phyloP scores from a whole-genome alignment of 2,329 filamentous ascomycete species.

The Cordyceps farinosa region DNA sequence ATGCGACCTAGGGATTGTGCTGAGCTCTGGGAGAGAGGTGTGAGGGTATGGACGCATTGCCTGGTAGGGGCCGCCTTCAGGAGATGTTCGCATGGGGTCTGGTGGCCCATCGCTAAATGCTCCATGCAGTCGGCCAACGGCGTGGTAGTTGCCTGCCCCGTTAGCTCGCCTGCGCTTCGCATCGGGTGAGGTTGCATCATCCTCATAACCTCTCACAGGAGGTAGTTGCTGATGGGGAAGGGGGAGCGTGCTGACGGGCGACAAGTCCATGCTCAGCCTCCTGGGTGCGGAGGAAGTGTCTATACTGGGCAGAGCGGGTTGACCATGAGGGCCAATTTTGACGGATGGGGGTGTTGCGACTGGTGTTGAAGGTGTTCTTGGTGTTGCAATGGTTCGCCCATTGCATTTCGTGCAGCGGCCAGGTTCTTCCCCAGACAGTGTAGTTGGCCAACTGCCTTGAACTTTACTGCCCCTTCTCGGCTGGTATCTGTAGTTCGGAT shows the following conservation, averaged over 20 bases:
- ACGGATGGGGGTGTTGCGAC: constrained; percentile 35
- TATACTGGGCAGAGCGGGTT: constrained; percentile 22
- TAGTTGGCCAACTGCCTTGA: constrained; percentile 30
- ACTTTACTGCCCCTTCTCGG: constrained; percentile 60
- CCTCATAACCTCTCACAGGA: constrained; percentile 30
- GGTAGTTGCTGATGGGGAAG: constrained; percentile 24
- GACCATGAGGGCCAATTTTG: constrained; percentile 25
- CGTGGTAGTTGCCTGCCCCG: constrained; percentile 34
- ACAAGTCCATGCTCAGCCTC: constrained; percentile 28
- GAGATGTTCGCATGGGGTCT: constrained; percentile 23
- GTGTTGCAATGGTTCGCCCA: constrained; percentile 62
- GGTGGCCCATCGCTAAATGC: constrained; percentile 18
- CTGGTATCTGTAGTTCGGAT: constrained; percentile 92
- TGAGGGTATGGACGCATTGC: constrained; percentile 24
- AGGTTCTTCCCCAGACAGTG: constrained; percentile 45
- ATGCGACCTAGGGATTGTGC: constrained; percentile 30
- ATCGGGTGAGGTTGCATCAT: constrained; percentile 47
- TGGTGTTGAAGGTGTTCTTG: constrained; percentile 54
- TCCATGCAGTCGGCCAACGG: constrained; percentile 21
- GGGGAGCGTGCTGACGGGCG: constrained; percentile 24
- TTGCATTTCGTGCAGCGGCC: constrained; percentile 67
- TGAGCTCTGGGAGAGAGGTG: constrained; percentile 30
- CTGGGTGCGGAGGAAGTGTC: constrained; percentile 27
- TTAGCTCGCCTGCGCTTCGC: constrained; percentile 61
- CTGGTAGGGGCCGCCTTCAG: constrained; percentile 22